phyloP scores from a whole-genome alignment of 2,329 filamentous ascomycete genomes.

The Penicillium sp. region DNA sequence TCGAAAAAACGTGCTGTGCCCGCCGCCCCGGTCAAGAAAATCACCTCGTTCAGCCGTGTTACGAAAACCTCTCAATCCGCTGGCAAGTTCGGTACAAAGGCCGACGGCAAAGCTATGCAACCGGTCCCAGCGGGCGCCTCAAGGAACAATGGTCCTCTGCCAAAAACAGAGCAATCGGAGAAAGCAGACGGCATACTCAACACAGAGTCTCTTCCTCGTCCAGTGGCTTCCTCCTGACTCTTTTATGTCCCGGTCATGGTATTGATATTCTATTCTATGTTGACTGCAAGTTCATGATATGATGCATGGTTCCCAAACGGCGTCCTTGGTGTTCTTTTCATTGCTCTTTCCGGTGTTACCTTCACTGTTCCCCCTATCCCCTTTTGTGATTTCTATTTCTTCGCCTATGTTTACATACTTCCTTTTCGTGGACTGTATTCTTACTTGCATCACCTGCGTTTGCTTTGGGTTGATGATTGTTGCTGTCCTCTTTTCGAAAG shows the following conservation, averaged over 20 bases:
- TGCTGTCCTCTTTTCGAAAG: constrained; percentile 19
- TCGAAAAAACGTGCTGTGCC: constrained; percentile 14
- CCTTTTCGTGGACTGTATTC: constrained; percentile 11
- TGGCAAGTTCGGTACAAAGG: constrained; percentile 26
- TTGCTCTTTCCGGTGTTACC: constrained; percentile 5
- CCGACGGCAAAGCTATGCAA: constrained; percentile 35
- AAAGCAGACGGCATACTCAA: background rate
- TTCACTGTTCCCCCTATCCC: constrained; percentile 2
- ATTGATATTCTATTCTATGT: constrained; percentile 1
- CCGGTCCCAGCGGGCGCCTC: constrained; percentile 35
- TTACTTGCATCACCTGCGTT: constrained; percentile 11
- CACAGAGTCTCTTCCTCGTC: background rate
- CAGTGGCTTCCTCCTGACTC: constrained; percentile 3
- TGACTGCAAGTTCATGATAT: constrained; percentile 10
- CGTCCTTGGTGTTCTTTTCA: constrained; percentile 4
- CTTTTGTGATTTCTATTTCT: background rate
- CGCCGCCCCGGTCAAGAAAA: background rate
- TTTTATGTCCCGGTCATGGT: constrained; percentile 2
- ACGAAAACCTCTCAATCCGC: constrained; percentile 30
- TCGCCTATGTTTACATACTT: constrained; percentile 9
- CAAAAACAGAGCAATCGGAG: constrained; percentile 20
- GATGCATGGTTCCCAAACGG: constrained; percentile 15
- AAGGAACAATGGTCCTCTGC: constrained; percentile 38
- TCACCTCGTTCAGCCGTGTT: constrained; percentile 26
- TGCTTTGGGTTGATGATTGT: constrained; percentile 7